Percentiles rank a stretch among this genome's conserved stretches.
Evolutionary conservation across 176 grass and related monocot genomes (phyloP).

Genomic region (Aegilops bicornis): DNA sequence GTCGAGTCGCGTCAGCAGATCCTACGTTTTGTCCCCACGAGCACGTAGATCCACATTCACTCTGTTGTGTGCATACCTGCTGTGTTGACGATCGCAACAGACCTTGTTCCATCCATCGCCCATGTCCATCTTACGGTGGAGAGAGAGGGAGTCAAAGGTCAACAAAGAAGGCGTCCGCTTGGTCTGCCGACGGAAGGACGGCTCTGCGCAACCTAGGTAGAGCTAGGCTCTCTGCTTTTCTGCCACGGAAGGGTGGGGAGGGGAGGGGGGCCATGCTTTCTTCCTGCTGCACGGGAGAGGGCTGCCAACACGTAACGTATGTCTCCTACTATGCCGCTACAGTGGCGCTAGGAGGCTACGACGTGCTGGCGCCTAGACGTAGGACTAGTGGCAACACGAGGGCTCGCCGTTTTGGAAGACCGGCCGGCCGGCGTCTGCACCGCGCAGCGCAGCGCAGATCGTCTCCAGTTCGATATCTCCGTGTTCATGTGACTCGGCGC

Average conservation of each 20-base stretch:
- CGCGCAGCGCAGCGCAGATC: neutral
- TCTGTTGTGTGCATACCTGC: neutral
- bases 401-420: conserved; percentile 1
- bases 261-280: conserved; percentile 9
- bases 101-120: conserved; percentile 8
- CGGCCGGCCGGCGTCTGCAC: neutral
- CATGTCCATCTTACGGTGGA: neutral
- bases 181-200: conserved; percentile 41
- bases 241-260: neutral
- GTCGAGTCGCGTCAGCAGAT: conserved; percentile 40
- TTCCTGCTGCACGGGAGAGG: conserved; percentile 33
- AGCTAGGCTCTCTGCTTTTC: neutral
- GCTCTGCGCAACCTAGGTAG: conserved; percentile 19
- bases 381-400: neutral
- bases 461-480: neutral
- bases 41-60: neutral
- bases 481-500: neutral
- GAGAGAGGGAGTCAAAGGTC: conserved; percentile 28
- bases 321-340: neutral
- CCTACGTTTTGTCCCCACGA: conserved; percentile 50
- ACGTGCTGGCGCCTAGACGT: neutral
- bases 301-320: conserved; percentile 46
- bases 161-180: conserved; percentile 25
- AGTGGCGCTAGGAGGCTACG: conserved; percentile 8
- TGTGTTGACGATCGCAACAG: conserved; percentile 34